Evolutionary conservation across 352 stramenopile genomes (phyloP).

Genomic region (Phytopythium litorale): DNA sequence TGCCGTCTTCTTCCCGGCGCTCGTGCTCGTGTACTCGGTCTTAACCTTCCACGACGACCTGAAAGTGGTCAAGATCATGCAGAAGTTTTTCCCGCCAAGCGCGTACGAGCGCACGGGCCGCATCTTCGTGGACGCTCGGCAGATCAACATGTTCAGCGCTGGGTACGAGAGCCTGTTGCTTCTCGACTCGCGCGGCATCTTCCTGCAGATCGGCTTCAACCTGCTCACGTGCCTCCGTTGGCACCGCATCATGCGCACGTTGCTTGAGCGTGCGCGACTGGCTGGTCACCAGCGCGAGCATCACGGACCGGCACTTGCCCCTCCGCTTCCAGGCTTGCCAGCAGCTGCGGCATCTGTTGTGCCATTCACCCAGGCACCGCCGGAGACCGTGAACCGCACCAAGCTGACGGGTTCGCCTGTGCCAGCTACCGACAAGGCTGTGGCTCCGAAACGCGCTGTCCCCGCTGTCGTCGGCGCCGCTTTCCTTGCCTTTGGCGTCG

Average conservation of each 20-base stretch:
- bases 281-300: neutral
- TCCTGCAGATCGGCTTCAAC: slow-evolving; percentile 31
- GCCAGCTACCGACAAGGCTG: neutral
- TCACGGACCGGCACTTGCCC: neutral
- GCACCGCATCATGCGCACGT: slow-evolving; percentile 17
- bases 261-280: slow-evolving; percentile 4
- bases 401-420: neutral
- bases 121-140: slow-evolving; percentile 21
- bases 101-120: slow-evolving; percentile 29
- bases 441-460: slow-evolving; percentile 9
- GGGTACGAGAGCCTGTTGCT: slow-evolving; percentile 27
- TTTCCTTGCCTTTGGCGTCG: slow-evolving; percentile 23
- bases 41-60: slow-evolving; percentile 30
- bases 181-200: slow-evolving; percentile 8
- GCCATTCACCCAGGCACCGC: neutral
- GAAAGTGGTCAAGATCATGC: slow-evolving; percentile 21
- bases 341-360: neutral
- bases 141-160: slow-evolving; percentile 34
- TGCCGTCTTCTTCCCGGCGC: slow-evolving; percentile 31
- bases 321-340: neutral
- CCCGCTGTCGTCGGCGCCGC: slow-evolving; percentile 14
- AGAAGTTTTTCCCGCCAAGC: slow-evolving; percentile 33
- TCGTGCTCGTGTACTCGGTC: slow-evolving; percentile 25
- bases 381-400: neutral
- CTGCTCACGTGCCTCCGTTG: slow-evolving; percentile 25